These are phyloP conservation scores for Rhizoclosmatium sp. DNA, from an alignment of 192 early-diverging fungal genomes.

Conservation along the genomic window DNA sequence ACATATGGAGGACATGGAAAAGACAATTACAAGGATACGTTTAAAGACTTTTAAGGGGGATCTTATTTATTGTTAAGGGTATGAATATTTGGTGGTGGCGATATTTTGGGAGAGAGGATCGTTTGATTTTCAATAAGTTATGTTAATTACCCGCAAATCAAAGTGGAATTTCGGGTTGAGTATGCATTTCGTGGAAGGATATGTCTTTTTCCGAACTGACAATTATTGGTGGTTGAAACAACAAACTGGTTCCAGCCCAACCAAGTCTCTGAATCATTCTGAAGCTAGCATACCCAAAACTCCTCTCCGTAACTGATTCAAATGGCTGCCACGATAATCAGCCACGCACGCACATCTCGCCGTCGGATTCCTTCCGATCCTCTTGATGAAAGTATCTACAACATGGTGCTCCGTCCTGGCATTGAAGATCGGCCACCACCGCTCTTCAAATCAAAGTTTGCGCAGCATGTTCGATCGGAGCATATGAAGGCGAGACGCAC, in stretches of 20 bases:
- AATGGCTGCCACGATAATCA: slow-evolving; percentile 40
- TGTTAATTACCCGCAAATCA: no score
- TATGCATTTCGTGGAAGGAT: no score
- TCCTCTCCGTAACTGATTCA: background rate
- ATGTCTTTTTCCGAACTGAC: background rate
- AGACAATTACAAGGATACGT: slow-evolving; percentile 77
- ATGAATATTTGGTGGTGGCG: background rate
- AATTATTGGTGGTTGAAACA: background rate
- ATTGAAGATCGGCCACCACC: slow-evolving; percentile 37
- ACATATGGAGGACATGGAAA: slow-evolving; percentile 77
- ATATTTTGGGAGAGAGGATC: background rate
- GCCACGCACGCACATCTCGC: background rate
- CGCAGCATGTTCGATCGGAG: slow-evolving; percentile 43
- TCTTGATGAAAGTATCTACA: slow-evolving; percentile 50
- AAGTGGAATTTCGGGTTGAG: no score
- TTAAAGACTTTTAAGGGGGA: slow-evolving; percentile 70
- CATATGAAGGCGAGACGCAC: slow-evolving; percentile 20
- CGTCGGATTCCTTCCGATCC: slow-evolving; percentile 40
- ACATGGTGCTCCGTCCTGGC: slow-evolving; percentile 43
- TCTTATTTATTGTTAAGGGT: background rate
- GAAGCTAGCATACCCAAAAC: background rate
- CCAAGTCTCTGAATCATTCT: background rate
- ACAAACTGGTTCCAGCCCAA: background rate
- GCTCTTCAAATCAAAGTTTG: slow-evolving; percentile 41
- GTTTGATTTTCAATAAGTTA: background rate